phyloP scores from a whole-genome alignment of 1,284 basidiomycete species.

The Malassezia yamatoensis region DNA sequence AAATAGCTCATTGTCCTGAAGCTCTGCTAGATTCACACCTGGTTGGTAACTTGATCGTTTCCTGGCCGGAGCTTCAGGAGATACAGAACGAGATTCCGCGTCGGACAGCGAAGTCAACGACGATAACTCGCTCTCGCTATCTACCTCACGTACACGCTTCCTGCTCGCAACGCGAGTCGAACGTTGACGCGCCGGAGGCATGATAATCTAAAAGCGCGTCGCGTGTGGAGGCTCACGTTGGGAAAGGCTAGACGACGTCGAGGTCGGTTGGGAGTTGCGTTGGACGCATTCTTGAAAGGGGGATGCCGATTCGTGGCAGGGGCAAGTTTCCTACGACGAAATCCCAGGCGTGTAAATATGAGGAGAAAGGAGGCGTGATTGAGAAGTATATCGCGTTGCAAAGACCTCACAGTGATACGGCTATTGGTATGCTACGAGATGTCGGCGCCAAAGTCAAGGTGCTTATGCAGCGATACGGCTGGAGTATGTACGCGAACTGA shows the following conservation, averaged over 20 bases:
- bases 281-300: too few relatives aligned
- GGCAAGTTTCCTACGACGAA: neutral
- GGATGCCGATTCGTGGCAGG: constrained; percentile 15
- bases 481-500: constrained; percentile 13
- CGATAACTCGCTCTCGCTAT: constrained; percentile 11
- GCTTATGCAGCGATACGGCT: constrained; percentile 22
- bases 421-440: constrained; percentile 20
- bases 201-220: constrained; percentile 7
- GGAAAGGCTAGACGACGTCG: too few relatives aligned
- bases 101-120: neutral
- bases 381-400: constrained; percentile 20
- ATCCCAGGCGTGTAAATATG: neutral
- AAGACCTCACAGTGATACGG: constrained; percentile 6
- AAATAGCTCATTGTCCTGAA: constrained; percentile 37
- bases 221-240: constrained; percentile 7
- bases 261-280: too few relatives aligned
- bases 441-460: constrained; percentile 20
- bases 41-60: neutral
- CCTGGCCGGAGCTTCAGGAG: neutral
- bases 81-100: too few relatives aligned
- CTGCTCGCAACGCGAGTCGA: neutral
- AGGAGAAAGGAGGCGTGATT: constrained; percentile 9
- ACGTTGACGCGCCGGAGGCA: neutral
- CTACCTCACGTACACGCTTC: neutral
- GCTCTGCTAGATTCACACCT: neutral